Evolutionary conservation across 2,329 filamentous ascomycete species (phyloP), one percentile per base, ranked within the genome.

Genomic region (Fusarium ramigenum): DNA sequence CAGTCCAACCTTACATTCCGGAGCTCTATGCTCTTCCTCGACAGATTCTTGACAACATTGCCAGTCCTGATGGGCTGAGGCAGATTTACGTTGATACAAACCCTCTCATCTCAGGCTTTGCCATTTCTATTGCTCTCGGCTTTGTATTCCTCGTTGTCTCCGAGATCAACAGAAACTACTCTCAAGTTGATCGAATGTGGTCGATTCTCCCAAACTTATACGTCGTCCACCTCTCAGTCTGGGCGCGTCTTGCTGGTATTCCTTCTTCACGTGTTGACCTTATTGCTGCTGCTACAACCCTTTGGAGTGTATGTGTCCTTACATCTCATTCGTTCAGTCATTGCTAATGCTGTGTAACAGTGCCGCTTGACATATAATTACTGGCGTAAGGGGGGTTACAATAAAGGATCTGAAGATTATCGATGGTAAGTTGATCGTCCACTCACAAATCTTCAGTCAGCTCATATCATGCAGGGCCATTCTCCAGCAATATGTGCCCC

Each of bases 171-270:
- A 89, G 89, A 78, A 99, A 99, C 82, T 98, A 95, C 82, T 98
- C 95, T n/a, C 96, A 99, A 83, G 92, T 99, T 46, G 96, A 99
- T 82, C 91, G 96, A 54, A 84, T 92, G 77, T 99, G 96, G 96
- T 96, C 94, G 79, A 87, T 99, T 69, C 84, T 99, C 57, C 96
- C 96, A 4, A 92, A 93, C 12, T 79, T 97, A 57, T 98, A 97
- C 83, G 93, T 96, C 80, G 88, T 91, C 10, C 95, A 99, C 82
- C 96, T 93, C 80, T 89, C 90, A 42, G 77, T 91, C n/a, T 99
- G 95, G 92, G 93, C 95, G 44, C 92, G 93, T 75, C 78, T 96
- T 70, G 89, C 91, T 47, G 93, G 92, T 4, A 79, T 97, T 2
- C 88, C 91, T 10, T 92, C 92, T 19, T 85, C 88, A 61, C 89